Evolutionary conservation across 805 yeast genomes (phyloP), one percentile per base, ranked within the genome.

Genomic region (Metschnikowia noctiluminum): DNA sequence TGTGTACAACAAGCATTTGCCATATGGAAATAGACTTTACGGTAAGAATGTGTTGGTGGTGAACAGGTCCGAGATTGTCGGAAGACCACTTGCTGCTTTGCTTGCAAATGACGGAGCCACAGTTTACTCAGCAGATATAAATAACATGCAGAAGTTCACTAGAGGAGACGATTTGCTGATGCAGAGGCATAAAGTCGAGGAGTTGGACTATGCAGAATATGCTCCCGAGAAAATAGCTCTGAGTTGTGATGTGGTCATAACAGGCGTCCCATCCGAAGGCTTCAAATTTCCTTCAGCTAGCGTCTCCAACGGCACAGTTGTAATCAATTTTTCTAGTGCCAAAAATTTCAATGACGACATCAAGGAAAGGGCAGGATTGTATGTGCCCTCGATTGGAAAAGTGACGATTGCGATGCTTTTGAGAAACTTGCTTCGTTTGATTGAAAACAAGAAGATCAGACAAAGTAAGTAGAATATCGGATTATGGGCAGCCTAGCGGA

Each of bases 61-160:
- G 45, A 94, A 94, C 70, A 78, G 99, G 62, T 87, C 96, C 11
- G 99, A 94, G 69, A 92, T 94, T 61, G 99, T 94, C 21, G 99
- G 99, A 11, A 81, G 99, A 58, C 99, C 99, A 0, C 73, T 94
- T 51, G 98, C 98, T 32, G 98, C 99, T 0, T 69, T 94, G 35
- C 73, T 94, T 54, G 98, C 99, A 15, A 94, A 94, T 62, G 99
- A 94, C 63, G 99, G 99, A 53, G 99, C 99, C 21, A 85, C 85
- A 1, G 98, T 94, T 2, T 94, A 87, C 65, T 91, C 98, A 1
- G 92, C 84, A 2, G 98, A 94, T 63, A 70, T 94, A 43, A 83
- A 86, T 60, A 87, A 89, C 58, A 82, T 90, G 54, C 98, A 94
- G 67, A 82, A 83, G 64, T 94, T 88, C 69, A 92, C 97, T 16